Evolutionary conservation across 1,284 basidiomycete species (phyloP).

Genomic region (Vanrija sp.): DNA sequence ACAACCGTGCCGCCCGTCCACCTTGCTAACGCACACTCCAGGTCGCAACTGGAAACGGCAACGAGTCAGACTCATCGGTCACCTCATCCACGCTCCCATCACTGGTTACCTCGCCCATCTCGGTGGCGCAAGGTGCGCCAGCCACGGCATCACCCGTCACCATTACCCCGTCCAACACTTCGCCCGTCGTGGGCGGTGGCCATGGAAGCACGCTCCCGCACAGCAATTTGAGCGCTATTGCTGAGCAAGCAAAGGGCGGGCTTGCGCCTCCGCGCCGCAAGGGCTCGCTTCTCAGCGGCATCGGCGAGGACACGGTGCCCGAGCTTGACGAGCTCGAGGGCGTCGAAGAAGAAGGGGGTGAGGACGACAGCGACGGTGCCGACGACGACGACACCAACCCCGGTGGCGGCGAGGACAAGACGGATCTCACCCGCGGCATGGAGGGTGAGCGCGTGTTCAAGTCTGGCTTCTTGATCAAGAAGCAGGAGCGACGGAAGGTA

Average conservation of each 20-base stretch:
- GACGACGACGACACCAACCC: conserved; percentile 64
- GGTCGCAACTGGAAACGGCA: conserved; percentile 51
- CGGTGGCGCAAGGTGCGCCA: neutral
- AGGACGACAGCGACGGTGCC: conserved; percentile 51
- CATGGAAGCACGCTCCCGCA: conserved; percentile 7
- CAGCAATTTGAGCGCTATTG: conserved; percentile 34
- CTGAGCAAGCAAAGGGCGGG: conserved; percentile 8
- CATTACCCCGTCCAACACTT: neutral
- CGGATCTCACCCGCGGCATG: conserved; percentile 57
- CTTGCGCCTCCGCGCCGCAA: neutral
- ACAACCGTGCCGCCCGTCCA: too few species aligned
- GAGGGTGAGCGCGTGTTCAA: conserved; percentile 77
- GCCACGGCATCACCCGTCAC: conserved; percentile 4
- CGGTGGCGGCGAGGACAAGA: conserved; percentile 53
- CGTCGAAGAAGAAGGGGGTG: neutral
- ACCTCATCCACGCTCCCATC: conserved; percentile 47
- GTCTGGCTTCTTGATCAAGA: conserved; percentile 89
- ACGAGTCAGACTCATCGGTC: conserved; percentile 83
- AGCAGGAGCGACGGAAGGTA: conserved; percentile 94
- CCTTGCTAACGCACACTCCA: neutral
- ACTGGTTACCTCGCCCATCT: conserved; percentile 30
- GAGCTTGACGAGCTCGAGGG: neutral
- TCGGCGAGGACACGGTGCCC: too few species aligned
- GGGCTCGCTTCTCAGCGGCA: too few species aligned
- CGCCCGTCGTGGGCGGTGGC: conserved; percentile 5